A percentile compares a stretch with the other conserved stretches of the same genome.
Evolutionary conservation across 202 grass and related monocot species (phyloP).

Genomic region (Brachypodium distachyon): DNA sequence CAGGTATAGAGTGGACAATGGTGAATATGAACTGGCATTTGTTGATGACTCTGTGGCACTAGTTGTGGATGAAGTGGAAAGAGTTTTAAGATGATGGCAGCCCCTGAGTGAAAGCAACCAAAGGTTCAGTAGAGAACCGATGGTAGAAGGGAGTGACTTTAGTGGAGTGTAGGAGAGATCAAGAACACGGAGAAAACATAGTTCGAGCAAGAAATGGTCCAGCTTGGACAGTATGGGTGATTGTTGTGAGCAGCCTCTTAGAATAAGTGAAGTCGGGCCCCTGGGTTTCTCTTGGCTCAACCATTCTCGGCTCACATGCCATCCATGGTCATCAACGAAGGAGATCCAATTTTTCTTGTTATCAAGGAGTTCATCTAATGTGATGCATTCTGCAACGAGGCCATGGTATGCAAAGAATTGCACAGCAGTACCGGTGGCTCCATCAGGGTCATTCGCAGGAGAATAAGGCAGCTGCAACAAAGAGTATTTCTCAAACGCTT

Average conservation of each 20-base stretch:
- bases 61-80: not conserved
- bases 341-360: slow-evolving; percentile 8
- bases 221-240: not conserved
- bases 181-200: not conserved
- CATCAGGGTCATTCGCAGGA: not conserved
- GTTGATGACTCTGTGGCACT: not conserved
- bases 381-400: not conserved
- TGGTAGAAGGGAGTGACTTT: not conserved
- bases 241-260: not conserved
- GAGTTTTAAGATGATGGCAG: not conserved
- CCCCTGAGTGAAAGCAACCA: slow-evolving; percentile 1
- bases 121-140: not conserved
- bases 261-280: not conserved
- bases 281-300: not conserved
- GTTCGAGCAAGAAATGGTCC: not conserved
- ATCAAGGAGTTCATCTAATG: not conserved
- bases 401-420: not conserved
- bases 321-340: not conserved
- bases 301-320: not conserved
- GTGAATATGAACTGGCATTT: not conserved
- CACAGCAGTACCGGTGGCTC: not conserved
- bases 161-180: slow-evolving; percentile 24
- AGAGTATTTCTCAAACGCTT: not conserved
- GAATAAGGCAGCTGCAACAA: not conserved
- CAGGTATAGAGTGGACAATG: not conserved